phyloP scores from a whole-genome alignment of 306 rosid species.

The Dryas drummondii region DNA sequence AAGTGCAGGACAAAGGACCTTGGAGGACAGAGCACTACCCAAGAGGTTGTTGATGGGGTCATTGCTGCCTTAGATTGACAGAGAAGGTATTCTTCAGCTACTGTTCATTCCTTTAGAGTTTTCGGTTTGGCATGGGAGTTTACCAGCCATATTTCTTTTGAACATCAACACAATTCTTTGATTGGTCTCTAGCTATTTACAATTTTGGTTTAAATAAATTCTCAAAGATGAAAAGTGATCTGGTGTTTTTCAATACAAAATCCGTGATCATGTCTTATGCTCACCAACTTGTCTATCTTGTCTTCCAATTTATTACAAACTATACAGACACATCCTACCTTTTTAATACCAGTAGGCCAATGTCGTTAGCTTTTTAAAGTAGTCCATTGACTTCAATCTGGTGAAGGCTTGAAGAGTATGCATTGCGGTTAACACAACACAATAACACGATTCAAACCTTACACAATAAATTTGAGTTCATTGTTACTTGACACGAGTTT shows the following conservation, averaged over 20 bases:
- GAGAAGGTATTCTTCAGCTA: background rate
- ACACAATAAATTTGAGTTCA: too few relatives aligned
- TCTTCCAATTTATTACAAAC: background rate
- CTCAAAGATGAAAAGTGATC: background rate
- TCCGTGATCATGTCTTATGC: background rate
- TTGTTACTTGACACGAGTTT: too few relatives aligned
- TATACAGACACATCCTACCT: background rate
- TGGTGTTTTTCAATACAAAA: conserved; percentile 1
- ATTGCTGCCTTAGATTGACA: conserved; percentile 53
- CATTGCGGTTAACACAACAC: too few relatives aligned
- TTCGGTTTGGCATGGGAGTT: conserved; percentile 13
- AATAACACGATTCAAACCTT: too few relatives aligned
- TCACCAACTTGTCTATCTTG: background rate
- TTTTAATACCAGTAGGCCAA: too few relatives aligned
- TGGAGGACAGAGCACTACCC: conserved; percentile 76
- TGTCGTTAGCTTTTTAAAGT: too few relatives aligned
- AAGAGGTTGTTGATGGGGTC: conserved; percentile 73
- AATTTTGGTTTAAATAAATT: conserved; percentile 8
- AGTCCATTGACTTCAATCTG: too few relatives aligned
- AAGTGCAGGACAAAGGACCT: conserved; percentile 67
- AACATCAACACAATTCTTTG: conserved; percentile 12
- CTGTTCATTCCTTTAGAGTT: background rate
- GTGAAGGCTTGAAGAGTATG: too few relatives aligned
- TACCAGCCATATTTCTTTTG: background rate
- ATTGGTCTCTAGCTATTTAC: background rate